These are phyloP conservation scores for Paracamarosporium sp. DNA, from an alignment of 2,329 filamentous ascomycete genomes.

Conservation along the genomic window DNA sequence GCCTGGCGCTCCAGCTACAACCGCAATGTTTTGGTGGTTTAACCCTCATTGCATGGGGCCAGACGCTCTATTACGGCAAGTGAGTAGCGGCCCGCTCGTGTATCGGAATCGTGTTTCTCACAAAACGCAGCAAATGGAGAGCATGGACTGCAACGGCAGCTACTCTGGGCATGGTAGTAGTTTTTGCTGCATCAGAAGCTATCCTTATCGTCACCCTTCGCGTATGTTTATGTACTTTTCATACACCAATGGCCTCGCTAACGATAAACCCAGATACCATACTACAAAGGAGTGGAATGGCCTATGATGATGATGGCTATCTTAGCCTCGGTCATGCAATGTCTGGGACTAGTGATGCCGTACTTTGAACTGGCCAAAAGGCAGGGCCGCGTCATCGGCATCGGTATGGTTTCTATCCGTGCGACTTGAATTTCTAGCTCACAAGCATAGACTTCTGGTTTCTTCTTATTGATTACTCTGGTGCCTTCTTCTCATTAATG, in stretches of 20 bases:
- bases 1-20: conserved; percentile 61
- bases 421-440: not conserved
- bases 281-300: conserved; percentile 60
- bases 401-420: conserved; percentile 53
- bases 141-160: conserved; percentile 55
- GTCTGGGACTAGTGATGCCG: conserved; percentile 63
- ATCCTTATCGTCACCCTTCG: conserved; percentile 64
- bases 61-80: conserved; percentile 61
- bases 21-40: conserved; percentile 61
- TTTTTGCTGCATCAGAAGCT: conserved; percentile 62
- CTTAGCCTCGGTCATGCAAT: conserved; percentile 64
- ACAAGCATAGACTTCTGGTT: conserved; percentile 59
- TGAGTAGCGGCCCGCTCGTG: conserved; percentile 23
- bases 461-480: conserved; percentile 64
- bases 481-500: conserved; percentile 70
- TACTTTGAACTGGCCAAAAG: conserved; percentile 70
- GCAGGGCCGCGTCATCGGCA: conserved; percentile 66
- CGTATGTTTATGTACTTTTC: conserved; percentile 38
- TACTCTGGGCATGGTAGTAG: conserved; percentile 48
- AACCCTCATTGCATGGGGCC: conserved; percentile 59
- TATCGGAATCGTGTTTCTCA: not conserved
- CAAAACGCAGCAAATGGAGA: conserved; percentile 51
- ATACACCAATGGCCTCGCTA: not conserved
- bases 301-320: conserved; percentile 65
- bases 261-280: conserved; percentile 55